Evolutionary conservation across 2,329 filamentous ascomycete genomes (phyloP), one percentile per base, ranked within the genome.

Genomic region (Epichloe hybrida): DNA sequence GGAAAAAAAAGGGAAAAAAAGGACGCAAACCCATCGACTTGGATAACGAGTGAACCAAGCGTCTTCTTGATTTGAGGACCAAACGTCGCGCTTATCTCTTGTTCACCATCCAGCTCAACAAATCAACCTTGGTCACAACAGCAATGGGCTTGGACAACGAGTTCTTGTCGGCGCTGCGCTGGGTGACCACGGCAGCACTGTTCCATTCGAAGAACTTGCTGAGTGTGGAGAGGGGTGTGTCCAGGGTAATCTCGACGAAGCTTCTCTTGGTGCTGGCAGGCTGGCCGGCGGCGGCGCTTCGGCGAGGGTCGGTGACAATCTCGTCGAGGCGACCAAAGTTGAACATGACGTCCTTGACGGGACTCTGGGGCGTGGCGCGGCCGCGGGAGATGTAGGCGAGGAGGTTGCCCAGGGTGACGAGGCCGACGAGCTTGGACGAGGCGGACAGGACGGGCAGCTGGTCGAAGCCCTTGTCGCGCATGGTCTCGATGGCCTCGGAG

Each of bases 181-280:
- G 90, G 0, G 91, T 98, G 3, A 98, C 88, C 46, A 98, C 82
- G 0, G 93, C 93, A 0, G 93, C 91, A 58, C 86, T 93, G 69
- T 98, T 97, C 89, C 93, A 97, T 71, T 97, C 89, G 57, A 97
- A 88, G 71, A 98, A 98, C 62, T 86, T 83, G 72, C 88, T 91
- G 50, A 98, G 75, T 43, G 86, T 83, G 45, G 78, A 80, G 39
- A 98, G 75, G 85, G 86, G 85, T 1, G 93, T 98, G 57, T 96
- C 87, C 64, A 86, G 74, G 6, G 93, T 97, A 63, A 98, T 95
- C 69, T 97, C 86, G 48, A 97, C 86, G 69, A 95, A 98, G 63
- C 86, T 82, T 52, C 83, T 76, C 66, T 79, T 78, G 55, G 67
- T 66, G 52, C 61, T 66, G 21, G 62, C 60, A 54, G 68, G 62